Evolutionary conservation across 139 green algal genomes (phyloP).

Genomic region (Chlamydomonas sp.): DNA sequence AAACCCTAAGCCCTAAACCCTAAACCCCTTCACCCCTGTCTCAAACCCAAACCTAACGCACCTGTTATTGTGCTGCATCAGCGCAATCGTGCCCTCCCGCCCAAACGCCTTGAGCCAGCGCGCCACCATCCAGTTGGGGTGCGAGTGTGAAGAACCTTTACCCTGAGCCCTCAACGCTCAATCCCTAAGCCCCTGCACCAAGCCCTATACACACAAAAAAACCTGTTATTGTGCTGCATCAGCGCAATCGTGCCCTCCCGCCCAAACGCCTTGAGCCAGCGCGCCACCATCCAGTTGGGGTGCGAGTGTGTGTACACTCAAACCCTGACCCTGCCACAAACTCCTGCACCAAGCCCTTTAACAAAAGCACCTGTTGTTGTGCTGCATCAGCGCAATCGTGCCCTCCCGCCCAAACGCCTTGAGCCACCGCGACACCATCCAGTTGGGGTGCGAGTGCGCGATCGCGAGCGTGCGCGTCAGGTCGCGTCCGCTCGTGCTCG

Average conservation of each 20-base stretch:
- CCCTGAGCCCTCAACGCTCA: no score
- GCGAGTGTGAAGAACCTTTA: no score
- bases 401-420: constrained; percentile 37
- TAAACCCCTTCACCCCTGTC: no score
- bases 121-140: constrained; percentile 70
- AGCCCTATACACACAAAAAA: no score
- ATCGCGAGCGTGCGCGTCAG: constrained; percentile 11
- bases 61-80: constrained; percentile 70
- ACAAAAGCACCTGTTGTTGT: constrained; percentile 73
- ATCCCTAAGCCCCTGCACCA: no score
- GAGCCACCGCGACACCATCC: constrained; percentile 74
- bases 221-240: constrained; percentile 68
- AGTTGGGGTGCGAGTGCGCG: constrained; percentile 53
- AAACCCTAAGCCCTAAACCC: no score
- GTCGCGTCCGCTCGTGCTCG: background rate
- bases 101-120: constrained; percentile 62
- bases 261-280: constrained; percentile 61
- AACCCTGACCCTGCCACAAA: no score
- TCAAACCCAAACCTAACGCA: no score
- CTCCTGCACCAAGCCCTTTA: no score
- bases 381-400: constrained; percentile 46
- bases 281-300: constrained; percentile 66
- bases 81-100: constrained; percentile 25
- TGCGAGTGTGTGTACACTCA: no score
- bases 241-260: constrained; percentile 37